Conservation (phyloP, 306 rosid genomes). For the Fragaria vesca region DNA sequence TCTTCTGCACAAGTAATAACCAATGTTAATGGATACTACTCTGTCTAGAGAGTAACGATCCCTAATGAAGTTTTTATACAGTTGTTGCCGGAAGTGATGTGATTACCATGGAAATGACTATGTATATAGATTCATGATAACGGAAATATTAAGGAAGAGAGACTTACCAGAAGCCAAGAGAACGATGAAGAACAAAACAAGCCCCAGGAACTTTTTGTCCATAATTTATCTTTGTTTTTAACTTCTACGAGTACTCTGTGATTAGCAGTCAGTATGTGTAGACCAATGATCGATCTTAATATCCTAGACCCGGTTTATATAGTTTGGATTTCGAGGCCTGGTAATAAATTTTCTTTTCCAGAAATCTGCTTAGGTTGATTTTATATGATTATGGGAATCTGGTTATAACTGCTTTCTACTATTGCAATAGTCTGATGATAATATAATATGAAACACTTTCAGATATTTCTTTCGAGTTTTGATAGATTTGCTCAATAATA, state of each 20-base stretch:
- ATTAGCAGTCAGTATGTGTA: neutral
- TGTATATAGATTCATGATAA: no score
- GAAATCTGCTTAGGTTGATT: neutral
- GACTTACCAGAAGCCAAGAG: constrained; percentile 2
- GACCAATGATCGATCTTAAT: neutral
- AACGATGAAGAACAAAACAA: constrained; percentile 6
- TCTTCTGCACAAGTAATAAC: neutral
- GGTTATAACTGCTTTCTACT: neutral
- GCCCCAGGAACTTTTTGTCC: neutral
- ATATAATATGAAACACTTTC: neutral
- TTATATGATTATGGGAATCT: no score
- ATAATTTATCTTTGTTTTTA: neutral
- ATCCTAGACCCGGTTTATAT: neutral
- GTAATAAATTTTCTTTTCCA: neutral
- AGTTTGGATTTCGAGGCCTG: neutral
- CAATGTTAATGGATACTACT: neutral
- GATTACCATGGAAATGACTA: no score
- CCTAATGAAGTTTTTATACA: no score
- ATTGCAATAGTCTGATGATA: no score
- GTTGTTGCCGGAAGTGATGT: no score
- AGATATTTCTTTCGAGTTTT: neutral
- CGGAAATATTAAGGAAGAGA: no score
- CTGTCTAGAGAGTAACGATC: neutral
- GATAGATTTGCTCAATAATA: neutral
- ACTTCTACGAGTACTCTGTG: neutral